These are phyloP conservation scores for Liquidambar formosana DNA, from an alignment of 164 flowering plant species.

Conservation along the genomic window DNA sequence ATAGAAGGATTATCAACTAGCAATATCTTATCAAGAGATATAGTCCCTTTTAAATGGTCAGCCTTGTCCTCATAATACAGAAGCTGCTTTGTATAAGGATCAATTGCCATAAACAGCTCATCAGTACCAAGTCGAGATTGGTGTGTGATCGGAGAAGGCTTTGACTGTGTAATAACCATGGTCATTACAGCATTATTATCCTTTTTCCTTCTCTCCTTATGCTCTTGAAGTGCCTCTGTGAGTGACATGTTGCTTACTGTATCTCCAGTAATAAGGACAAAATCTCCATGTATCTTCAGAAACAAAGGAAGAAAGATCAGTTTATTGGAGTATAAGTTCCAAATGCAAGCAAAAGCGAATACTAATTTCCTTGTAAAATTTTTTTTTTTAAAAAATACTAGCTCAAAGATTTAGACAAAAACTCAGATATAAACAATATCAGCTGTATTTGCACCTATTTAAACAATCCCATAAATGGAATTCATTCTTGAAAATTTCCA, in stretches of 20 bases:
- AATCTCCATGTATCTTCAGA: constrained; percentile 85
- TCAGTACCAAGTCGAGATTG: constrained; percentile 94
- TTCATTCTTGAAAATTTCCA: background rate
- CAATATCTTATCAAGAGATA: constrained; percentile 69
- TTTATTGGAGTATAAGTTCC: background rate
- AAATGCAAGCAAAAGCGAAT: background rate
- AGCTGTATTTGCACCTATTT: background rate
- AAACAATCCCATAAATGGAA: background rate
- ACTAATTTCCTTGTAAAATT: background rate
- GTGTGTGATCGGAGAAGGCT: constrained; percentile 65
- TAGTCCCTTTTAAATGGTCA: constrained; percentile 50
- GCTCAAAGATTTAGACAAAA: background rate
- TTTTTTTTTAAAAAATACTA: background rate
- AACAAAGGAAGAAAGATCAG: constrained; percentile 7
- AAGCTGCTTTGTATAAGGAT: constrained; percentile 83
- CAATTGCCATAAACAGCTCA: constrained; percentile 86
- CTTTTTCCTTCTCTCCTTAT: constrained; percentile 79
- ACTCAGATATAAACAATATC: background rate
- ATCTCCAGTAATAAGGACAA: constrained; percentile 89
- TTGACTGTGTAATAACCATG: constrained; percentile 84
- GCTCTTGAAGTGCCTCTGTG: constrained; percentile 72
- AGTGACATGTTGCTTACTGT: constrained; percentile 96
- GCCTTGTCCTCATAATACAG: constrained; percentile 80
- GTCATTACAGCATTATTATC: constrained; percentile 92
- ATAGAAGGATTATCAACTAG: constrained; percentile 62